These are phyloP conservation scores for Phyllosticta citriasiana DNA, from an alignment of 2,329 filamentous ascomycete genomes.

Conservation along the genomic window DNA sequence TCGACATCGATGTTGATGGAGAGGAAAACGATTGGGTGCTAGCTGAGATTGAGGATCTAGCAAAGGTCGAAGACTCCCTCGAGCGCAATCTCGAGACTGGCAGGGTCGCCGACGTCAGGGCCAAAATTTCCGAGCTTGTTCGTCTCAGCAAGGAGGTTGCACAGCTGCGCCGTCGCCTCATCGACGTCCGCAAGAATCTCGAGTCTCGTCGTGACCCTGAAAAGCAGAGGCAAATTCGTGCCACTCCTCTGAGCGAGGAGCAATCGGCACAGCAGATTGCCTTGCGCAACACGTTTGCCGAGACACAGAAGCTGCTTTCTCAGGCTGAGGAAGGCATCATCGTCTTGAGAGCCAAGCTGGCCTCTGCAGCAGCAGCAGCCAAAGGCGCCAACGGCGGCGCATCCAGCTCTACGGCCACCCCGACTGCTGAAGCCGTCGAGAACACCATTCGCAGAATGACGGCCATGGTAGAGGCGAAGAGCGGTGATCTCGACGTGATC, in stretches of 20 bases:
- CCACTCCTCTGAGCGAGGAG: conserved; percentile 72
- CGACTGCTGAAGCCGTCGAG: conserved; percentile 84
- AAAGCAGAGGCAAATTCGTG: conserved; percentile 52
- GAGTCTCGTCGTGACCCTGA: conserved; percentile 58
- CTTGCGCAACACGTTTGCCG: conserved; percentile 63
- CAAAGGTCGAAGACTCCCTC: conserved; percentile 51
- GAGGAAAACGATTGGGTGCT: conserved; percentile 62
- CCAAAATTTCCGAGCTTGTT: conserved; percentile 58
- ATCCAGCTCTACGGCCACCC: conserved; percentile 35
- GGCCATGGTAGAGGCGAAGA: conserved; percentile 80
- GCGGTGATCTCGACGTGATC: conserved; percentile 80
- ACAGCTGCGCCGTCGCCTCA: conserved; percentile 52
- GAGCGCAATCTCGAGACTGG: conserved; percentile 55
- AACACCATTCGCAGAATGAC: conserved; percentile 92
- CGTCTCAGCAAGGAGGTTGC: conserved; percentile 60
- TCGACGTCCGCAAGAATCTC: conserved; percentile 69
- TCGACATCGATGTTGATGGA: conserved; percentile 37
- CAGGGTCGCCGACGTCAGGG: conserved; percentile 56
- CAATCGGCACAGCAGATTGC: conserved; percentile 76
- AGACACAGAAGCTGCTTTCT: conserved; percentile 62
- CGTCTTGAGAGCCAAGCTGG: conserved; percentile 68
- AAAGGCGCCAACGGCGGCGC: conserved; percentile 32
- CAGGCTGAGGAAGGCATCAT: conserved; percentile 73
- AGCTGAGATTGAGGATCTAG: conserved; percentile 62
- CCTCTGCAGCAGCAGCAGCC: conserved; percentile 41